Conservation (phyloP, 73 alveolate species). For the Paramecium tetraurelia region DNA sequence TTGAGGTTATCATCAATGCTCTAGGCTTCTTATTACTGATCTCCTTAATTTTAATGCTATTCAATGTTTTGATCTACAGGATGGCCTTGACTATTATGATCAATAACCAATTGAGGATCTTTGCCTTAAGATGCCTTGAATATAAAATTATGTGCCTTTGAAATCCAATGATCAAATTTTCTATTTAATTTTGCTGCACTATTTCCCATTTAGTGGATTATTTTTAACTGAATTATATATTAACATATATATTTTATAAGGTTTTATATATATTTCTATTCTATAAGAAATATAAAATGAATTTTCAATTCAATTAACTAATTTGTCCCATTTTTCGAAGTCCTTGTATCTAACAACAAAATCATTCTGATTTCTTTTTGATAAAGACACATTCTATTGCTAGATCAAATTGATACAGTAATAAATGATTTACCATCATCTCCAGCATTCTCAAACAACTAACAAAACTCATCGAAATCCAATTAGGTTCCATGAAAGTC, state of each 20-base stretch:
- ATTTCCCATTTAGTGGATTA: no score
- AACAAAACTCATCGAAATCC: constrained; percentile 43
- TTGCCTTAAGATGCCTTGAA: neutral
- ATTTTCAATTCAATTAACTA: neutral
- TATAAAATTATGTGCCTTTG: neutral
- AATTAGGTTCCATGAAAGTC: constrained; percentile 61
- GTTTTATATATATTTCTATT: neutral
- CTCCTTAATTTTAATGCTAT: neutral
- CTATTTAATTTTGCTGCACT: neutral
- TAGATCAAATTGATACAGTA: constrained; percentile 27
- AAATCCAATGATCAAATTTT: neutral
- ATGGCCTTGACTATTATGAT: no score
- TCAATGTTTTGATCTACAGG: neutral
- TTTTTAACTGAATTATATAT: no score
- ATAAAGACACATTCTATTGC: neutral
- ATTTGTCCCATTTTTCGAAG: constrained; percentile 32
- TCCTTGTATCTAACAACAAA: constrained; percentile 4
- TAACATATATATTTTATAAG: neutral
- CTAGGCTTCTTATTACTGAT: neutral
- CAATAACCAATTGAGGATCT: no score
- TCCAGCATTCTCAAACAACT: constrained; percentile 31
- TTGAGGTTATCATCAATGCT: no score
- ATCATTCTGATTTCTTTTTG: neutral
- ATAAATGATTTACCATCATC: constrained; percentile 51
- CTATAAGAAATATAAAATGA: neutral